Evolutionary conservation across 345 rosid species (phyloP), one percentile per base, ranked within the genome.

Genomic region (Rhodamnia rubescens): DNA sequence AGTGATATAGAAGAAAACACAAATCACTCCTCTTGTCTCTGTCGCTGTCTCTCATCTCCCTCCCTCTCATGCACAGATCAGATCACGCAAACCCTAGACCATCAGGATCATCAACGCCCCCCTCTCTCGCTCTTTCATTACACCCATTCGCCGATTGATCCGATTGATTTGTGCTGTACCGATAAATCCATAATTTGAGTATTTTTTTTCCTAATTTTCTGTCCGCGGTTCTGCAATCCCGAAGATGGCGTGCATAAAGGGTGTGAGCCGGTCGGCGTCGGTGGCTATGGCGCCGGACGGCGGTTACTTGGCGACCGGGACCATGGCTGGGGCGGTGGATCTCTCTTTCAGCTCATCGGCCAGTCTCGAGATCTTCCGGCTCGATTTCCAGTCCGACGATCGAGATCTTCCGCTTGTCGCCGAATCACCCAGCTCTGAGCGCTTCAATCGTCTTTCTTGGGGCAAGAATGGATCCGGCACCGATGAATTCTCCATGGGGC

Each of bases 251-350:
- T 94, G 95, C 90, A 95, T 98, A 84, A 98, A 98, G 92, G 94
- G 92, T 74, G 97, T 95, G 57, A 94, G 84, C 86, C 88, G 98
- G 93, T 98, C 99, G 91, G 98, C 99, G 93, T 92, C 96, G 82
- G 98, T 94, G 89, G 98, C 99, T 24, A 85, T 98, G 82, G 92
- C 99, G 75, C 99, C 98, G 89, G 99, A 96, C 44, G 94, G 95
- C 69, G 98, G 97, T 9, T 98, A 98, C 92, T 90, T 98, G 96
- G 99, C 99, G 21, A 98, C 99, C 44, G 99, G 99, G 11, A 98
- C 99, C 85, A 95, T 96, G 99, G 99, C 99, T 10, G 99, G 98
- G 52, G 99, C 99, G 24, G 98, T 98, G 88, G 99, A 98, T 93
- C 93, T 91, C 80, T 96, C 98, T 20, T 98, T 98, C 88, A 98